Evolutionary conservation across 2,329 filamentous ascomycete genomes (phyloP).

Genomic region (Fusarium fujikuroi): DNA sequence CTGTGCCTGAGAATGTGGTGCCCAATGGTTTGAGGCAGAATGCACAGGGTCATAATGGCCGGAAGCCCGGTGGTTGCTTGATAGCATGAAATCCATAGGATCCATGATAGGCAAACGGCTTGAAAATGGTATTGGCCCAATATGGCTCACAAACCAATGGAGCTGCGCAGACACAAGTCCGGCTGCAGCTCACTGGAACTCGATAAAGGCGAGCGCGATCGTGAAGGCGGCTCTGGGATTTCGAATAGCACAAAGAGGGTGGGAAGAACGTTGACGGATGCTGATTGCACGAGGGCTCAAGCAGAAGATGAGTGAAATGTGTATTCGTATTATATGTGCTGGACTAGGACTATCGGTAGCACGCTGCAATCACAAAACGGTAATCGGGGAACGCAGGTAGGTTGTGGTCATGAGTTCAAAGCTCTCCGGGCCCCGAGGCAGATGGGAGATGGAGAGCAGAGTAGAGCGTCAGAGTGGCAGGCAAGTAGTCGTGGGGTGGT

Average conservation of each 20-base stretch:
- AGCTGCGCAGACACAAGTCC: slow-evolving; percentile 11
- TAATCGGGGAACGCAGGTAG: slow-evolving; percentile 41
- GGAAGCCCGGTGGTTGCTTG: slow-evolving; percentile 34
- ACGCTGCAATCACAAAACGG: slow-evolving; percentile 44
- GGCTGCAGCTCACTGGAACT: slow-evolving; percentile 6
- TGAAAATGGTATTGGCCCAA: slow-evolving; percentile 6
- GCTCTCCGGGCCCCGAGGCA: slow-evolving; percentile 28
- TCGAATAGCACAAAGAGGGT: slow-evolving; percentile 18
- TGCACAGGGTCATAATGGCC: slow-evolving; percentile 46
- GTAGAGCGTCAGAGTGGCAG: slow-evolving; percentile 5
- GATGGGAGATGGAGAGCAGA: slow-evolving; percentile 8
- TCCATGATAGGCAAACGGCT: slow-evolving; percentile 39
- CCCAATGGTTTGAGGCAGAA: slow-evolving; percentile 42
- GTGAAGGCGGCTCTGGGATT: slow-evolving; percentile 5
- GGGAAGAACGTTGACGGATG: slow-evolving; percentile 10
- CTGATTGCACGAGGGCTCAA: slow-evolving; percentile 24
- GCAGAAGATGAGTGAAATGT: slow-evolving; percentile 31
- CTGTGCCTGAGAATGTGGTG: slow-evolving; percentile 36
- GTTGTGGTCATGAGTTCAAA: slow-evolving; percentile 41
- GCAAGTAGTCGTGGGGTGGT: slow-evolving; percentile 15
- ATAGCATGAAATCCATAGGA: slow-evolving; percentile 43
- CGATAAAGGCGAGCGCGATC: not conserved
- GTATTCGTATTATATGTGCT: slow-evolving; percentile 43
- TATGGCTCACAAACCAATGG: not conserved
- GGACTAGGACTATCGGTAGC: slow-evolving; percentile 45